Evolutionary conservation across 352 stramenopile genomes (phyloP), one percentile per base, ranked within the genome.

Genomic region (Aphanomyces cochlioides): DNA sequence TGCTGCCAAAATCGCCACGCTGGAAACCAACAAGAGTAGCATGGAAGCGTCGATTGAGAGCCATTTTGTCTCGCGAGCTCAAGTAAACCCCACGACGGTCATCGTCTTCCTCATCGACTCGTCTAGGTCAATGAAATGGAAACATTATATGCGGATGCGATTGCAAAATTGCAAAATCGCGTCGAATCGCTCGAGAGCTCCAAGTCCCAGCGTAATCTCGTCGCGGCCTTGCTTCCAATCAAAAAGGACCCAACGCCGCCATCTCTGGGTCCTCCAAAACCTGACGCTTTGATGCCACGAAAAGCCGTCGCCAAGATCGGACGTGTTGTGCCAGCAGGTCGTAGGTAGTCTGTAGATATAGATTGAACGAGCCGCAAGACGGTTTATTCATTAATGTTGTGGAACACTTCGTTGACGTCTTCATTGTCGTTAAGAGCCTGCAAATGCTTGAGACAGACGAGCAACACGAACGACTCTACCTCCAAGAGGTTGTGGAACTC

Each of bases 381-480:
- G 8, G 43, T 60, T 75, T 78, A 90, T 73, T 93, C 81, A 70
- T 90, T 86, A 37, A 93, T 76, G 75, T 93, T 93, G 81, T 93
- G 84, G 73, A 89, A 79, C 61, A 93, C 87, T 69, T 90, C 75
- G 75, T 79, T 89, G 15, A 93, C 84, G 69, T 93, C 85, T 56
- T 90, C 84, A 72, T 91, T 87, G 56, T 90, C 83, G 61, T 88
- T 82, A 15, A 93, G 79, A 53, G 80, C 80, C 67, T 73, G 34
- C 13, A 19, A 13, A 17, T 28, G 17, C 19, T 57, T 67, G 13
- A 59, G 28, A 28, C 28, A 0, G 28, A 28, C 28, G 28, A 28
- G 28, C 28, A 28, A 28, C 28, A 28, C 28, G 28, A 28, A 2
- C 28, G 28, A 28, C 28, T 28, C 28, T 28, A 28, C 28, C 28